Evolutionary conservation across 1,139 yeast species (phyloP), one percentile per base, ranked within the genome.

Genomic region (Trichomonascaceae sp.): DNA sequence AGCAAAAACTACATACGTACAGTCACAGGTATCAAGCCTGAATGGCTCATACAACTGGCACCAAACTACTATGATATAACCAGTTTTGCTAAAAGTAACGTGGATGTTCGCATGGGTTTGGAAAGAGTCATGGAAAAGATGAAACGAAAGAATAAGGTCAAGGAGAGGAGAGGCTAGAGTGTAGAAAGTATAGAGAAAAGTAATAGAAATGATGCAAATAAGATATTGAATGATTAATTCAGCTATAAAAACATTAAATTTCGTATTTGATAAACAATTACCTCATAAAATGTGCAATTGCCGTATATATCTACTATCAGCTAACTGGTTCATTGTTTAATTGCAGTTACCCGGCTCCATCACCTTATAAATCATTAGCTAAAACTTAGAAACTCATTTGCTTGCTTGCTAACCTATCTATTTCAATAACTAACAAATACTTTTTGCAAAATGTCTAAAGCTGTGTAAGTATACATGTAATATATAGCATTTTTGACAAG

Each of bases 1-100:
- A 82, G 95, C 24, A 88, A 91, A 70, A 93, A 93, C 69, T 93
- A 93, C 69, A 89, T 93, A 59, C 79, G 99, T 64, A 93, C 98
- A 0, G 97, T 91, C 13, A 93, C 98, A n/a, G 78, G 84, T 6
- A 84, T 93, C 53, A 85, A 84, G 67, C 95, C 98, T 1, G 96
- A 90, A 65, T 87, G 99, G 96, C 76, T 87, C 62, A 75, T 90
- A 53, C 95, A 90, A 66, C 74, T 84, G 57, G 96, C 96, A 0
- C 96, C 96, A 3, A 84, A 82, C 54, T 90, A 90, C 69, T 90
- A 84, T 70, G 84, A 87, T 61, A 70, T 89, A 61, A 82, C 78
- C 45, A 83, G 85, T 63, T 88, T 89, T 71, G 79, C 80, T 60
- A 85, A 85, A 67, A 96, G 96, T 52, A 58, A 57, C 15, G 59